These are phyloP conservation scores for Euphorbia schlechtendalii DNA, from an alignment of 441 rosid species.

Conservation along the genomic window DNA sequence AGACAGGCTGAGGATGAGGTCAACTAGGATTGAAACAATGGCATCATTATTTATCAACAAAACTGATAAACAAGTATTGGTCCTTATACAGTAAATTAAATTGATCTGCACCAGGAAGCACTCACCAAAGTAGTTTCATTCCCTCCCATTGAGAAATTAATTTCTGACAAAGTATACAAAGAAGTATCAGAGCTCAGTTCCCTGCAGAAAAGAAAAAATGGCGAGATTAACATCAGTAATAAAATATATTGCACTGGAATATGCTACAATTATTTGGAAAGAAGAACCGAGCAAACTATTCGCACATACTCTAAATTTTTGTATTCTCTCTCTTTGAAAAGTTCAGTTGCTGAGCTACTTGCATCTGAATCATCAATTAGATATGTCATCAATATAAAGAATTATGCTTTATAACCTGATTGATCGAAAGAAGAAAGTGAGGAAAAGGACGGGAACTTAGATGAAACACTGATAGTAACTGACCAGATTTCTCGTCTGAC, in stretches of 20 bases:
- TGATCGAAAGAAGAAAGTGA: conserved; percentile 11
- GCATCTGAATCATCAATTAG: conserved; percentile 40
- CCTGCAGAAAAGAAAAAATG: conserved; percentile 37
- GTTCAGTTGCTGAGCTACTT: conserved; percentile 38
- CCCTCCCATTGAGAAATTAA: conserved; percentile 54
- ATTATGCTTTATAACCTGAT: background rate
- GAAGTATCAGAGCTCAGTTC: conserved; percentile 36
- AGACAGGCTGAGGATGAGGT: background rate
- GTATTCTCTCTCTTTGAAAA: conserved; percentile 35
- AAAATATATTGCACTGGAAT: background rate
- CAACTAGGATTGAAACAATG: background rate
- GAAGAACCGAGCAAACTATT: background rate
- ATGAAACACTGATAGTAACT: conserved; percentile 25
- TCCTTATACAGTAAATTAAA: background rate
- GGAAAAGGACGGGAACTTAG: conserved; percentile 6
- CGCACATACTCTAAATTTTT: conserved; percentile 36
- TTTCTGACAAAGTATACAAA: conserved; percentile 63
- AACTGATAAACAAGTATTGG: background rate
- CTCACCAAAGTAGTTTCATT: conserved; percentile 66
- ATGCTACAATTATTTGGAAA: background rate
- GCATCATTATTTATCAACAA: background rate
- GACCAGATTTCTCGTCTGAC: conserved; percentile 69
- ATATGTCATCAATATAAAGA: conserved; percentile 12
- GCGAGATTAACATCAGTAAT: conserved; percentile 16
- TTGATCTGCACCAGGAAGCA: conserved; percentile 19